Evolutionary conservation across 202 grass and related monocot genomes (phyloP).

Genomic region (Miscanthus sacchariflorus): DNA sequence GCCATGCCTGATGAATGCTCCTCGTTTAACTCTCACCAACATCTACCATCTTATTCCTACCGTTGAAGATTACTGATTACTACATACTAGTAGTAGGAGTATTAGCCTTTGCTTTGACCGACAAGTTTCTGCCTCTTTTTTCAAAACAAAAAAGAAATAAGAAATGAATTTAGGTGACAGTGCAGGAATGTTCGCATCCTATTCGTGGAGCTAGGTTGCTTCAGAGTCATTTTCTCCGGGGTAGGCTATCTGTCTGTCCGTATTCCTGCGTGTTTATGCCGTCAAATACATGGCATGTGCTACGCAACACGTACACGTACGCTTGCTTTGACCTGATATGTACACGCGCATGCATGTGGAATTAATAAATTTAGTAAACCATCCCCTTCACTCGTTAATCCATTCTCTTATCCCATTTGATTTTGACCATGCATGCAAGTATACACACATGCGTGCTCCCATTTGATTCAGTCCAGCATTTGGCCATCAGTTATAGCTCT

Average conservation of each 20-base stretch:
- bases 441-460: background rate
- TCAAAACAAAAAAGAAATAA: background rate
- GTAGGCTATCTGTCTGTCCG: no score
- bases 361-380: constrained; percentile 17
- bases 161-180: background rate
- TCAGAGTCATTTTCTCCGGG: background rate
- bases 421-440: background rate
- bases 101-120: background rate
- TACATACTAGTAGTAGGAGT: background rate
- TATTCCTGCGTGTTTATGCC: background rate
- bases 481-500: constrained; percentile 33
- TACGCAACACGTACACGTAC: background rate
- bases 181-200: background rate
- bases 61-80: background rate
- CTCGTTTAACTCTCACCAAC: background rate
- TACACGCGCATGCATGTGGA: background rate
- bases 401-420: constrained; percentile 13
- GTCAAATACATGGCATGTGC: constrained; percentile 31
- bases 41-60: background rate
- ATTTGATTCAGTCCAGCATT: constrained; percentile 39
- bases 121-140: background rate
- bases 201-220: background rate
- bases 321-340: background rate
- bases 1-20: constrained; percentile 30
- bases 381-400: background rate